These are phyloP conservation scores for Pseudogymnoascus verrucosus DNA, from an alignment of 2,329 filamentous ascomycete species.

Conservation along the genomic window DNA sequence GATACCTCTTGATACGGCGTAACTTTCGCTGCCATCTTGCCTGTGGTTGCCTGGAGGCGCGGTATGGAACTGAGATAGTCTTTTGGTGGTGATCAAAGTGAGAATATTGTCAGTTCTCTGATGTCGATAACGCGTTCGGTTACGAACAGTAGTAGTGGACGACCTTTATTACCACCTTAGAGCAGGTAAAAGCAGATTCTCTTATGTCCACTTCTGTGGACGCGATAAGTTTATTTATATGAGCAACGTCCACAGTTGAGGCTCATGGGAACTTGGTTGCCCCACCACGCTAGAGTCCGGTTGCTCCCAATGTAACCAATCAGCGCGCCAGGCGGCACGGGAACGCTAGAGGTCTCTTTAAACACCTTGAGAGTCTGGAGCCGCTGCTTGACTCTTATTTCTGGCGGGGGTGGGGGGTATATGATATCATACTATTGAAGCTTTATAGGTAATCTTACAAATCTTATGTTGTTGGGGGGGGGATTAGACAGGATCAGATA, in stretches of 20 bases:
- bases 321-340: background rate
- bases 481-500: background rate
- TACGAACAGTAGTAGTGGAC: background rate
- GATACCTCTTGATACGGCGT: conserved; percentile 4
- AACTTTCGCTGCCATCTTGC: background rate
- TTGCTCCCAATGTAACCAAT: conserved; percentile 7
- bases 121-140: too few species aligned
- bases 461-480: background rate
- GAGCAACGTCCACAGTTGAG: background rate
- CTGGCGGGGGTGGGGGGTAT: too few species aligned
- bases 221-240: background rate
- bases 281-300: background rate
- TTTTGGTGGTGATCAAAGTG: background rate
- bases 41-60: background rate
- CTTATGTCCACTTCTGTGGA: background rate
- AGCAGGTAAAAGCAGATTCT: background rate
- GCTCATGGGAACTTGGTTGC: background rate
- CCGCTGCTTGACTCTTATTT: background rate
- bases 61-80: background rate
- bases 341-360: background rate
- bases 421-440: background rate
- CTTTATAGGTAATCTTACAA: background rate
- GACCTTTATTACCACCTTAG: background rate
- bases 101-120: background rate
- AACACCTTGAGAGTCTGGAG: background rate